phyloP scores from a whole-genome alignment of 2,329 filamentous ascomycete genomes.

The Tricladium varicosporioides region DNA sequence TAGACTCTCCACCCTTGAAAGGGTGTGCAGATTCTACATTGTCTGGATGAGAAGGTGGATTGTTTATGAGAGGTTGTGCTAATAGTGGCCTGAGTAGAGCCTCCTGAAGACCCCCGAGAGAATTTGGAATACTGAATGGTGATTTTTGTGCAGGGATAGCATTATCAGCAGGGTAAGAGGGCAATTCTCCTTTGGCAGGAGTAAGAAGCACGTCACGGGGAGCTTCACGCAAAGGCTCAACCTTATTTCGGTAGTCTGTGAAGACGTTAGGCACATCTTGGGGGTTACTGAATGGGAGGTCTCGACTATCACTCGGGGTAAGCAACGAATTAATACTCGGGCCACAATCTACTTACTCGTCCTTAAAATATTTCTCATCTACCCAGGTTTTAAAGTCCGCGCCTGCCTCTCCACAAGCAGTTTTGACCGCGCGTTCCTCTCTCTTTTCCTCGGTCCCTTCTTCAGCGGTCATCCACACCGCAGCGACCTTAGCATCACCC shows the following conservation, averaged over 20 bases:
- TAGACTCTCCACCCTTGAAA: conserved; percentile 65
- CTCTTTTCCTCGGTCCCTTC: conserved; percentile 66
- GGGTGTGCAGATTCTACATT: conserved; percentile 59
- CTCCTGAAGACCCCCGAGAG: conserved; percentile 50
- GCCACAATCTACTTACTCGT: conserved; percentile 60
- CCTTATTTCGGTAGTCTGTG: conserved; percentile 69
- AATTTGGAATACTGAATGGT: conserved; percentile 63
- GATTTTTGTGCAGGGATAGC: conserved; percentile 54
- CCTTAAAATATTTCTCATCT: conserved; percentile 77
- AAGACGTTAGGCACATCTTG: conserved; percentile 71
- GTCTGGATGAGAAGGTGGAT: conserved; percentile 52
- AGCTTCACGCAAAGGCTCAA: conserved; percentile 66
- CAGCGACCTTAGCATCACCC: conserved; percentile 47
- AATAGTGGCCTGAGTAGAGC: conserved; percentile 58
- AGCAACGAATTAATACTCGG: background rate
- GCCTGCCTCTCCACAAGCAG: conserved; percentile 49
- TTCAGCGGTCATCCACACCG: conserved; percentile 73
- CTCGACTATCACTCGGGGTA: conserved; percentile 49
- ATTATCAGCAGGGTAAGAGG: conserved; percentile 49
- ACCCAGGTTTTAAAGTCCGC: conserved; percentile 63
- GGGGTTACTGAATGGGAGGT: conserved; percentile 57
- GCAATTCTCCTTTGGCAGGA: conserved; percentile 51
- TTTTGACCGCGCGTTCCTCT: conserved; percentile 58
- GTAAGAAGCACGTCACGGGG: conserved; percentile 57
- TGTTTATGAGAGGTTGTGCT: conserved; percentile 44